Base-by-base conservation (phyloP, 2,329 filamentous ascomycete genomes). In the Drechslera avenae region DNA sequence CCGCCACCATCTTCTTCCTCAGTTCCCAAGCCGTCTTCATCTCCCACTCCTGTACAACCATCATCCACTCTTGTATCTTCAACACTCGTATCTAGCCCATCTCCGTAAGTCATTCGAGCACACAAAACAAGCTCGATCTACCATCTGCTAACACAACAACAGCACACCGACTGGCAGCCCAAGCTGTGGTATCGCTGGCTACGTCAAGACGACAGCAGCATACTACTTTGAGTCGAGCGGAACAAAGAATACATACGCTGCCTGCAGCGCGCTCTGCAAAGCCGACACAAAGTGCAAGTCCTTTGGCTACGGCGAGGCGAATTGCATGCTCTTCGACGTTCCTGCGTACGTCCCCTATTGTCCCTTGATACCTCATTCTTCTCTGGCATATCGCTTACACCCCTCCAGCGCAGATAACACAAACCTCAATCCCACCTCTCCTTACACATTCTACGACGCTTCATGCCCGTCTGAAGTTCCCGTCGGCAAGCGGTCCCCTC, bases 191-290 rank as follows among this genome's bases (percentile, higher is more conserved):
- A 55, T 71, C 31, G 66, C 66, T 16, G 68, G 62, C 9, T 71
- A 71, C 50, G 67, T 67, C 23, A 69, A 68, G 52, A 59, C 49
- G 26, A 65, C 56, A 3, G 56, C 63, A 3, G 68, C 67, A 9
- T 71, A 69, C 59, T 67, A 67, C 56, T 71, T 71, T 40, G 68
- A 71, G 37, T 69, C 66, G 19, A 65, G 58, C 36, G 68, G 68
- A 18, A 71, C 67, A 2, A 68, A 68, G 56, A 71, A 69, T 52
- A 71, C 60, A 6, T 71, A 60, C 39, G 40, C 59, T 2, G 59
- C 63, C 8, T 71, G 68, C 56, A 58, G 57, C 23, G 63, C 61
- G 2, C 63, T 65, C 32, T 71, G 68, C 62, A 66, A 67, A 36
- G 68, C 67, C 8, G 68, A 71, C 40, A 49, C 55, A 9, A 64